Evolutionary conservation across 1,284 basidiomycete genomes (phyloP), one percentile per base, ranked within the genome.

Genomic region (Xerocomus nothofagi): DNA sequence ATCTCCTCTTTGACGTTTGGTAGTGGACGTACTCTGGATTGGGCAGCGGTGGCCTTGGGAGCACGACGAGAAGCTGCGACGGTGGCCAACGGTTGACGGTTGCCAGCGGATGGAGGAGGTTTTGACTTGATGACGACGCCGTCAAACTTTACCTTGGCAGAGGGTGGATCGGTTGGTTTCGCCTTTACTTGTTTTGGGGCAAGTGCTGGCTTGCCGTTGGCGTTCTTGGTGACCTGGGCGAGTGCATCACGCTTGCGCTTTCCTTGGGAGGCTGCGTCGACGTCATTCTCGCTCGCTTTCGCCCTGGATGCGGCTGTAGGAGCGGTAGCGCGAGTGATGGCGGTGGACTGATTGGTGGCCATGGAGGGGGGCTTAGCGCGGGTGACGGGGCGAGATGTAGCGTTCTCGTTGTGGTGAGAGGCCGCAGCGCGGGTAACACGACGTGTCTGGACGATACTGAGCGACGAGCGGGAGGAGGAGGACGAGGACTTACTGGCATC

Each of bases 221-320:
- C 71, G 18, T 77, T 70, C 43, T 75, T 71, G 4, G 81, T 76
- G 21, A 87, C 81, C 66, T 88, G 86, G 27, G 81, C 83, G 26
- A 88, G 72, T 4, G 85, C 84, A 50, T 87, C 84, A 42, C 88
- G 82, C 66, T 90, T 89, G 53, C 86, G 77, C 70, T 90, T 90
- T 40, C 76, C 80, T 10, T 70, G 67, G 10, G 74, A 72, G 10
- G 73, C 61, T 4, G 58, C 56, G 23, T 77, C 73, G 14, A 67
- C 59, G 50, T 80, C 79, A 48, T 71, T 65, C 48, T 74, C 71
- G 40, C 65, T 67, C 8, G 66, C 65, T 57, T 79, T 82, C 14
- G 77, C 80, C 59, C 73, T 71, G 15, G 79, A 80, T 14, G 78
- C 74, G 2, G 75, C 76, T 8, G 78, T 78, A 15, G 72, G 59